These are phyloP conservation scores for Tetrapisispora nanseiensis DNA, from an alignment of 805 yeast species.

Conservation along the genomic window DNA sequence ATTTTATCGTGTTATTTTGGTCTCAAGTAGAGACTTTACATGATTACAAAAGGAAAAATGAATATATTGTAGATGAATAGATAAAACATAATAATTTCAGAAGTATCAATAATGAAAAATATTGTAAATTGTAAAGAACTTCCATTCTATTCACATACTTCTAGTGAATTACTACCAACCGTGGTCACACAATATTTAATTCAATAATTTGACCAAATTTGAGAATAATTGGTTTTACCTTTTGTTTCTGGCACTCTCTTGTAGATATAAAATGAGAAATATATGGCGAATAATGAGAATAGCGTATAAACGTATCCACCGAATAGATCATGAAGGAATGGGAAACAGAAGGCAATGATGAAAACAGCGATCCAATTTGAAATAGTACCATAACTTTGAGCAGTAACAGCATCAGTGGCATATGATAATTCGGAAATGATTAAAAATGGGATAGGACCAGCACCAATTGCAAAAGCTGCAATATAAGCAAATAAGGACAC, in stretches of 20 bases:
- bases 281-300: slow-evolving; percentile 51
- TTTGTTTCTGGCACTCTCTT: slow-evolving; percentile 18
- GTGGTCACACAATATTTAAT: no score
- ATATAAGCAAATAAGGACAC: slow-evolving; percentile 64
- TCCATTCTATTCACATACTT: background rate
- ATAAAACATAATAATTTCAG: no score
- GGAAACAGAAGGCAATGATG: slow-evolving; percentile 70
- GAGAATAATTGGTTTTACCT: slow-evolving; percentile 13
- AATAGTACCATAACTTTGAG: slow-evolving; percentile 88
- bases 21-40: no score
- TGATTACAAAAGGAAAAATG: no score
- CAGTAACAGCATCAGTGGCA: slow-evolving; percentile 61
- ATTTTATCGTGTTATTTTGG: no score
- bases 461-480: slow-evolving; percentile 78
- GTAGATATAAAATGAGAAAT: slow-evolving; percentile 36
- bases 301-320: slow-evolving; percentile 75
- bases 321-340: slow-evolving; percentile 49
- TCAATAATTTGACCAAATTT: slow-evolving; percentile 13
- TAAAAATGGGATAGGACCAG: slow-evolving; percentile 93
- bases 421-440: slow-evolving; percentile 85
- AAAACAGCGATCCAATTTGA: slow-evolving; percentile 91
- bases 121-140: no score
- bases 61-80: no score
- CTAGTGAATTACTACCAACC: no score
- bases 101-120: no score